Conservation (phyloP, 495 filamentous ascomycete species). For the Penicillium odoratum region DNA sequence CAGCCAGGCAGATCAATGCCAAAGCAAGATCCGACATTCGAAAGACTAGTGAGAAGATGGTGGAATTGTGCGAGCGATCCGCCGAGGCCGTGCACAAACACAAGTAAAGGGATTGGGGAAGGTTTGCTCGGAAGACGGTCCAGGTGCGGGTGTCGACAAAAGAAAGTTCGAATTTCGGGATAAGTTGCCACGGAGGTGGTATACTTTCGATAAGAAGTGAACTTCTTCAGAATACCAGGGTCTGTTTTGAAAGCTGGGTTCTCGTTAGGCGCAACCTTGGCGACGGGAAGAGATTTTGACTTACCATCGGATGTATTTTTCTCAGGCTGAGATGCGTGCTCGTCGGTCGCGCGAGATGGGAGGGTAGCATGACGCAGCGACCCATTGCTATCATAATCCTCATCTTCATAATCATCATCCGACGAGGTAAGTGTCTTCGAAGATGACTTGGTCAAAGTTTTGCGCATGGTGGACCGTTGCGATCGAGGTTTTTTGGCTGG, state of each 20-base stretch:
- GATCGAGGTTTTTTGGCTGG: slow-evolving; percentile 16
- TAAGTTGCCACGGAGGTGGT: slow-evolving; percentile 70
- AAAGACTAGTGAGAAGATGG: slow-evolving; percentile 75
- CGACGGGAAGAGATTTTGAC: slow-evolving; percentile 1
- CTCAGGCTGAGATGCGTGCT: slow-evolving; percentile 24
- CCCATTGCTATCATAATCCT: slow-evolving; percentile 42
- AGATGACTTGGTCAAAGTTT: slow-evolving; percentile 30
- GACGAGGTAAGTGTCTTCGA: slow-evolving; percentile 41
- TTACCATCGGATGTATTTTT: slow-evolving; percentile 37
- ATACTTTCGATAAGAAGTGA: slow-evolving; percentile 70
- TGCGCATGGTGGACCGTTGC: slow-evolving; percentile 27
- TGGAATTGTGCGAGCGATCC: slow-evolving; percentile 88
- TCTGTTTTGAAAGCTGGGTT: slow-evolving; percentile 54
- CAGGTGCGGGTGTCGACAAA: slow-evolving; percentile 74
- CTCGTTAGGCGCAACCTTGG: slow-evolving; percentile 6
- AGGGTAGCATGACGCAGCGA: slow-evolving; percentile 38
- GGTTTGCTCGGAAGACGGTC: slow-evolving; percentile 72
- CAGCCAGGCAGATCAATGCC: slow-evolving; percentile 90
- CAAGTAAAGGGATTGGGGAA: slow-evolving; percentile 75
- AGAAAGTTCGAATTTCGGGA: slow-evolving; percentile 78
- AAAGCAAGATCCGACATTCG: slow-evolving; percentile 83
- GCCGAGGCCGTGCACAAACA: slow-evolving; percentile 90
- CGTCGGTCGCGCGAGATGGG: slow-evolving; percentile 15
- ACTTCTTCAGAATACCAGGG: slow-evolving; percentile 73
- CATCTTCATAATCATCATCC: slow-evolving; percentile 47